Evolutionary conservation across 2,329 filamentous ascomycete species (phyloP).

Genomic region (Anisogramma anomala): DNA sequence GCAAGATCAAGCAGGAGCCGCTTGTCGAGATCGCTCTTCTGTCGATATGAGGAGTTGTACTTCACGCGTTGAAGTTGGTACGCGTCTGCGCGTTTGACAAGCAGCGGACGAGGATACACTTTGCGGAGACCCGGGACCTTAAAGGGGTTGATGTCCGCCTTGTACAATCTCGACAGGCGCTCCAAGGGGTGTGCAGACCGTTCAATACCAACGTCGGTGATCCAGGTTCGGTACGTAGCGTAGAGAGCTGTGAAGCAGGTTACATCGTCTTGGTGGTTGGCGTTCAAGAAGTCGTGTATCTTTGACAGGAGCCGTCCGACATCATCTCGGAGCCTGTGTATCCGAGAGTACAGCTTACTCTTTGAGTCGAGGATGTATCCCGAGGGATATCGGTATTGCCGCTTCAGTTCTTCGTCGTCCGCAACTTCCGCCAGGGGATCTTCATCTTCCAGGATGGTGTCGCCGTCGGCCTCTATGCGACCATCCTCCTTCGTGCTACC

Average conservation of each 20-base stretch:
- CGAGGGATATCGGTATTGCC: conserved; percentile 77
- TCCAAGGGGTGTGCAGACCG: conserved; percentile 88
- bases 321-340: conserved; percentile 71
- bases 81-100: conserved; percentile 84
- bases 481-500: conserved; percentile 36
- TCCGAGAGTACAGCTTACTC: conserved; percentile 54
- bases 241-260: conserved; percentile 89
- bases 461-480: conserved; percentile 41
- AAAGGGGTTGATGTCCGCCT: conserved; percentile 80
- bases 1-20: conserved; percentile 74
- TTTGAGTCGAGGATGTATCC: conserved; percentile 65
- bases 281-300: conserved; percentile 72
- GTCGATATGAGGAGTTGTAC: conserved; percentile 80
- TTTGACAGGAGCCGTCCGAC: conserved; percentile 71
- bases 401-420: conserved; percentile 72
- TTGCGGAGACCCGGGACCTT: conserved; percentile 90
- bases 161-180: conserved; percentile 70
- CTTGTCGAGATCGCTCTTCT: conserved; percentile 84
- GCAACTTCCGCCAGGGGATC: conserved; percentile 50
- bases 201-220: conserved; percentile 94
- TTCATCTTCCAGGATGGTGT: conserved; percentile 35
- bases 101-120: conserved; percentile 80
- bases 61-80: conserved; percentile 92
- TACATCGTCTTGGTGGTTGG: conserved; percentile 88
- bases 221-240: conserved; percentile 88